Evolutionary conservation across 2,329 filamentous ascomycete genomes (phyloP).

Genomic region (Lasiodiplodia hormozganensis): DNA sequence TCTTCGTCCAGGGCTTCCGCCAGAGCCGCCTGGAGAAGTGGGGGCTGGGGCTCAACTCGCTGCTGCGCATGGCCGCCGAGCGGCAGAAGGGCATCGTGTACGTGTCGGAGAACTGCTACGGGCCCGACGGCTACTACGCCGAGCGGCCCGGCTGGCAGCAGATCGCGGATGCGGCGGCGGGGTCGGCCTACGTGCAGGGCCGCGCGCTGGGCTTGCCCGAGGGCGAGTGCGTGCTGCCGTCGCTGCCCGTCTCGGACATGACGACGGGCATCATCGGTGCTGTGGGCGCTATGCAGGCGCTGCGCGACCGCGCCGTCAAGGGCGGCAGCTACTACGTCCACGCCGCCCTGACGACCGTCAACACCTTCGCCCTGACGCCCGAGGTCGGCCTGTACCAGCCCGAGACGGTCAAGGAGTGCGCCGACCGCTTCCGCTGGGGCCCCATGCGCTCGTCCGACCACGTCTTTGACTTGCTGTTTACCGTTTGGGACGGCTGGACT

Average conservation of each 20-base stretch:
- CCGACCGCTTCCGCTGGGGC: slow-evolving; percentile 38
- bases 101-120: slow-evolving; percentile 60
- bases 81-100: slow-evolving; percentile 56
- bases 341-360: slow-evolving; percentile 40
- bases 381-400: slow-evolving; percentile 45
- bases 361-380: slow-evolving; percentile 40
- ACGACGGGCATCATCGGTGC: slow-evolving; percentile 39
- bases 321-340: slow-evolving; percentile 35
- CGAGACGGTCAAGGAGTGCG: slow-evolving; percentile 37
- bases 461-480: slow-evolving; percentile 40
- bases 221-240: slow-evolving; percentile 37
- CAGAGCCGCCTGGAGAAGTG: slow-evolving; percentile 51
- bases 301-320: slow-evolving; percentile 36
- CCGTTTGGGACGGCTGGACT: slow-evolving; percentile 39
- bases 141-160: slow-evolving; percentile 58
- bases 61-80: slow-evolving; percentile 49
- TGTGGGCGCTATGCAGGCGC: slow-evolving; percentile 37
- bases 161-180: slow-evolving; percentile 45
- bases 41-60: slow-evolving; percentile 52
- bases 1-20: slow-evolving; percentile 63
- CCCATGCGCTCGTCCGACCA: slow-evolving; percentile 40
- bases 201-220: slow-evolving; percentile 41
- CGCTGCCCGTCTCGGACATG: slow-evolving; percentile 41
- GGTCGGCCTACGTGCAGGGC: slow-evolving; percentile 43
- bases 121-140: slow-evolving; percentile 54